Base-by-base conservation (phyloP, 495 filamentous ascomycete genomes). In the Chaetomium fimeti region DNA sequence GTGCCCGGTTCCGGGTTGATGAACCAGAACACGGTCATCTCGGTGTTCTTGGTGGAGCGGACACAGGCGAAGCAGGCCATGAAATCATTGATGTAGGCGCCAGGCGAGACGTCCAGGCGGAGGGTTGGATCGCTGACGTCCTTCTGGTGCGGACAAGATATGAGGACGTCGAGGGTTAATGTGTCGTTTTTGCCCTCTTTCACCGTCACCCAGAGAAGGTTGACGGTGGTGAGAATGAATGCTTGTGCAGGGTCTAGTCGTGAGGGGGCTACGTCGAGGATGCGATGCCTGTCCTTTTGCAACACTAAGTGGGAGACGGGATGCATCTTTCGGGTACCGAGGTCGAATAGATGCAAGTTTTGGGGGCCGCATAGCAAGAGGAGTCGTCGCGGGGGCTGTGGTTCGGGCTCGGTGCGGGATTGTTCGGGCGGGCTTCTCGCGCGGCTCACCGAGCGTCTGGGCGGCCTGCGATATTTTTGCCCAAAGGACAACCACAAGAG, bases 161-260 rank as follows among this genome's bases (percentile, higher is more conserved):
- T 42, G 24, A 80, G 59, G 4, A 73, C 62, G 8, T 65, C 63
- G 13, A 73, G 69, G 43, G 59, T 66, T 16, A 70, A 20, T 8
- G 68, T 59, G 38, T 65, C 57, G 43, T 40, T 25, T n/a, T 42
- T 47, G 45, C 49, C 42, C 47, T 69, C 57, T 22, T 27, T 66
- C 1, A 36, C 66, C 6, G 55, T 57, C 12, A 78, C 57, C 77
- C 75, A 79, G 5, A 74, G 68, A 2, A 79, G 62, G 36, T 57
- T 71, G 25, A 68, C 71, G 57, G 78, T 84, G 9, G 85, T 89
- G 49, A 86, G 72, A 29, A 89, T 70, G 66, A 83, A 88, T 15
- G 85, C 71, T 27, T 86, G 80, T 9, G 79, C 79, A 5, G 65
- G 57, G 54, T 82, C 74, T n/a, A 74, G 69, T 22, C 75, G 66